These are phyloP conservation scores for Haberlea rhodopensis DNA, from an alignment of 257 asterid genomes.

Conservation along the genomic window DNA sequence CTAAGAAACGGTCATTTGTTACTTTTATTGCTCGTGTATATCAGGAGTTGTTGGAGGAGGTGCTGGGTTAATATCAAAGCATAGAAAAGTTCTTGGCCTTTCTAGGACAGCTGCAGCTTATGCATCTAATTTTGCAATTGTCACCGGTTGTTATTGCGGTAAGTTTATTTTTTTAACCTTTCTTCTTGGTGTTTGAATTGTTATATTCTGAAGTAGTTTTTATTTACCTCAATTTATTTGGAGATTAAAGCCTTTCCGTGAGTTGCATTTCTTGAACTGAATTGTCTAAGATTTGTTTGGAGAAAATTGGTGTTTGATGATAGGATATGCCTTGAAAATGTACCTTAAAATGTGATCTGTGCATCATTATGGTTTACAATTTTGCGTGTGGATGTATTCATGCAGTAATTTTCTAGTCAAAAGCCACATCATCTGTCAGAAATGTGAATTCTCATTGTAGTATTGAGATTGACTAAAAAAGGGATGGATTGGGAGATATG, in stretches of 20 bases:
- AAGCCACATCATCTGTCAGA: background rate
- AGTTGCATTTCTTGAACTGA: background rate
- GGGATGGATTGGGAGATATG: slow-evolving; percentile 12
- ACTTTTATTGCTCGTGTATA: slow-evolving; percentile 5
- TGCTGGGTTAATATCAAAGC: slow-evolving; percentile 70
- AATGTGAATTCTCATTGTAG: background rate
- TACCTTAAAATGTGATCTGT: slow-evolving; percentile 2
- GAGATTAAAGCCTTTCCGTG: background rate
- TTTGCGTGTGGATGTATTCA: background rate
- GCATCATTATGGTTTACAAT: background rate
- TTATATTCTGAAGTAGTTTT: background rate
- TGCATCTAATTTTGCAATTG: slow-evolving; percentile 83
- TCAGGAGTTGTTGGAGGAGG: slow-evolving; percentile 86
- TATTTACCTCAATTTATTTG: background rate
- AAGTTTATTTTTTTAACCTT: slow-evolving; percentile 12
- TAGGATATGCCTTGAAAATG: slow-evolving; percentile 3
- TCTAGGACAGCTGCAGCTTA: slow-evolving; percentile 60
- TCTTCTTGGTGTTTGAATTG: background rate
- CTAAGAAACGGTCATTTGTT: background rate
- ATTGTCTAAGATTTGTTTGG: background rate
- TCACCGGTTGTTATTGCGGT: slow-evolving; percentile 92
- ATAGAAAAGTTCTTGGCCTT: slow-evolving; percentile 61
- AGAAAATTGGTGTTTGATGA: slow-evolving; percentile 10
- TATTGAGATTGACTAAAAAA: slow-evolving; percentile 13
- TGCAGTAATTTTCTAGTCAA: background rate